A percentile compares a stretch with the other conserved stretches of the same genome.
phyloP scores from a whole-genome alignment of 139 green algal species.

The Mesotaenium endlicherianum region DNA sequence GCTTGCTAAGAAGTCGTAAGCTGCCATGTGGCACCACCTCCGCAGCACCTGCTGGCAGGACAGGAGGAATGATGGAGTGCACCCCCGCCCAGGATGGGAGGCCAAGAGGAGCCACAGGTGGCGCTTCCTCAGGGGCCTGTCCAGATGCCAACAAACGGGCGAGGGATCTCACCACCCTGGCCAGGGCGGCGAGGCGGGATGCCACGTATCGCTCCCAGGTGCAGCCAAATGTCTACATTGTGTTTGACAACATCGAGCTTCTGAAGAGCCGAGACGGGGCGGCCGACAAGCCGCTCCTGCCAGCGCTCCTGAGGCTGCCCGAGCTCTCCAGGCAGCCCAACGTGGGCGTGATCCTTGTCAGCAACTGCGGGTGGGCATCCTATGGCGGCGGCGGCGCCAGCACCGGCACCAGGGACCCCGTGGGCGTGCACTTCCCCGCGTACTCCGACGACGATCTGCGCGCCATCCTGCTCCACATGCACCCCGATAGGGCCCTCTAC shows the following conservation, averaged over 20 bases:
- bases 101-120: no score
- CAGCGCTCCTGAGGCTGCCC: conserved; percentile 21
- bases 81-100: no score
- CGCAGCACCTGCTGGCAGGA: no score
- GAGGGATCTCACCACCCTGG: no score
- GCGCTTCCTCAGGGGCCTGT: no score
- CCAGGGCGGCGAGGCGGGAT: no score
- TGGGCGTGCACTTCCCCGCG: conserved; percentile 16
- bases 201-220: no score
- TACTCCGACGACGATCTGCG: conserved; percentile 32
- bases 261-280: neutral
- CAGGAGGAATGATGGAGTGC: no score
- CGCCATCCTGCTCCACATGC: neutral
- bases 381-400: conserved; percentile 3
- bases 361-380: conserved; percentile 11
- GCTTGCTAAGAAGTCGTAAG: no score
- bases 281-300: neutral
- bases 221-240: conserved; percentile 12
- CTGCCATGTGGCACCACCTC: no score
- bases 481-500: neutral
- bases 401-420: conserved; percentile 11
- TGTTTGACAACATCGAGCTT: conserved; percentile 35
- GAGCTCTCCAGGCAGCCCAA: conserved; percentile 17
- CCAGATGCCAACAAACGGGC: no score
- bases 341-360: conserved; percentile 14